Evolutionary conservation across 345 rosid species (phyloP), one percentile per base, ranked within the genome.

Genomic region (Anastatica hierochuntica): DNA sequence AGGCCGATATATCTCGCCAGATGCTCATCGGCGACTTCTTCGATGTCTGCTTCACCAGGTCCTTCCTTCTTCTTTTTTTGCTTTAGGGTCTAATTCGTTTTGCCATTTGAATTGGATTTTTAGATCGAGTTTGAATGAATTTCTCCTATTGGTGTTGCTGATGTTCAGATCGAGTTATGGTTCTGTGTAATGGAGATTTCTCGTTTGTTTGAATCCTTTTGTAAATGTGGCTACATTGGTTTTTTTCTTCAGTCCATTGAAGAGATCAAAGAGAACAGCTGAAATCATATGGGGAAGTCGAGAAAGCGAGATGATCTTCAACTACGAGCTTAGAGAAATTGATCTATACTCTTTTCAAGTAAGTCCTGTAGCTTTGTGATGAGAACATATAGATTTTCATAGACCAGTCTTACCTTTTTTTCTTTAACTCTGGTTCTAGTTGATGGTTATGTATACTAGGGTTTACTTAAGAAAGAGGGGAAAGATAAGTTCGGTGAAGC

Each of bases 311-410:
- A 77, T 84, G 13, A 48, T 86, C 34, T 72, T 79, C 0, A 83
- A 86, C 2, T 71, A 56, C 26, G 85, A 90, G 49, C 70, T 90
- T 58, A 78, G 97, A 73, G 97, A 90, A 72, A 90, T 90, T 11
- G 97, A 90, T 42, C 82, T 90, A 2, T 86, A 90, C 66, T 90
- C 96, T 14, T 90, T 90, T 64, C 97, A 90, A 73, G 94, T 79
- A 62, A 21, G 69, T 52, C 33, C 10, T 13, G n/a, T 40, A 29
- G 37, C n/a, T n/a, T 33, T 62, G 37, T 16, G 34, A 13, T 52
- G 14, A 2, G 0, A 9, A 40, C 53, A 5, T 23, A 4, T 39
- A 33, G 7, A 24, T 7, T 43, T 34, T 43, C 26, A 21, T 14
- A 24, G 35, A 36, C 10, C 12, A 20, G 7, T 14, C 19, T 33